These are phyloP conservation scores for Exophiala lecanii-corni DNA, from an alignment of 2,329 filamentous ascomycete species.

Conservation along the genomic window DNA sequence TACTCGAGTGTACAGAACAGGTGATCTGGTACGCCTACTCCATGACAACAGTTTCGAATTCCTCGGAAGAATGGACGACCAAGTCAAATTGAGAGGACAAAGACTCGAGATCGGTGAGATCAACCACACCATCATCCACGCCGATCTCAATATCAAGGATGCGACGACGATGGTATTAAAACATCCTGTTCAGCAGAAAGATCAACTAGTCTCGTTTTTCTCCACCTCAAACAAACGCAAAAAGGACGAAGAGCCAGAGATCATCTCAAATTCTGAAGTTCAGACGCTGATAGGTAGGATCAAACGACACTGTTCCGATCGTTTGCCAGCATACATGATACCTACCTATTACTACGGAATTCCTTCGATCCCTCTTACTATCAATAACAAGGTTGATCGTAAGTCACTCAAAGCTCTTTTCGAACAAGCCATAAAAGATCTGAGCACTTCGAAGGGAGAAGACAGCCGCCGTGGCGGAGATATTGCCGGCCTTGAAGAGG, in stretches of 20 bases:
- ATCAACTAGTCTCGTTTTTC: constrained; percentile 77
- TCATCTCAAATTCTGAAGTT: constrained; percentile 38
- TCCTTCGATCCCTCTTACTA: constrained; percentile 68
- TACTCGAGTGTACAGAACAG: constrained; percentile 76
- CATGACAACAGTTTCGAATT: constrained; percentile 82
- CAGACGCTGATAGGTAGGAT: constrained; percentile 44
- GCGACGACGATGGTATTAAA: constrained; percentile 72
- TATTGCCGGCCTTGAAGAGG: constrained; percentile 34
- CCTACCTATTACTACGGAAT: constrained; percentile 76
- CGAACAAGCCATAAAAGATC: constrained; percentile 44
- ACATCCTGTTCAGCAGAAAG: constrained; percentile 67
- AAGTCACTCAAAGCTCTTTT: constrained; percentile 67
- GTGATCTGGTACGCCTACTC: constrained; percentile 77
- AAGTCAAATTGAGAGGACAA: constrained; percentile 87
- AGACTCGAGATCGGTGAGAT: constrained; percentile 88
- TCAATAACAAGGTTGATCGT: constrained; percentile 84
- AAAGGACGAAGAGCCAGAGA: constrained; percentile 16
- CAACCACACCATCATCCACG: constrained; percentile 70
- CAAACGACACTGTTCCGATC: constrained; percentile 60
- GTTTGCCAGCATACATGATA: constrained; percentile 81
- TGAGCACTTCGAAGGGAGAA: constrained; percentile 54
- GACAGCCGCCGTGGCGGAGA: constrained; percentile 26
- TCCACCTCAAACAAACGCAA: constrained; percentile 26
- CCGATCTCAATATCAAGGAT: constrained; percentile 57
- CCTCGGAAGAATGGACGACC: constrained; percentile 80